Percentiles rank a stretch among this genome's conserved stretches.
Conservation (phyloP, 495 filamentous ascomycete species). For the Penicillium odoratum region DNA sequence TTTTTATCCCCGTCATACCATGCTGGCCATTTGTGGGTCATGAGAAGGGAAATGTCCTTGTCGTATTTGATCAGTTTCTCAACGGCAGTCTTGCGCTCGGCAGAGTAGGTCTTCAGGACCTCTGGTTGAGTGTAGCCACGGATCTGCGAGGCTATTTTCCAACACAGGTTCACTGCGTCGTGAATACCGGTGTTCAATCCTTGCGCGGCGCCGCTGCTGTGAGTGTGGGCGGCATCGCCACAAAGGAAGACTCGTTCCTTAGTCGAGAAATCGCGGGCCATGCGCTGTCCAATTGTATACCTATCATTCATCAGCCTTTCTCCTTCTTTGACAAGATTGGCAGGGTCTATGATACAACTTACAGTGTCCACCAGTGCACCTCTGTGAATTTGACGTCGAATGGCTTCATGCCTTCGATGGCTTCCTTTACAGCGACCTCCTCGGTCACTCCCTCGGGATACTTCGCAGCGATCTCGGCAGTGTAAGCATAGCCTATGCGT, state of each 20-base stretch:
- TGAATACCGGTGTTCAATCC: constrained; percentile 54
- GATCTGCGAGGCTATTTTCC: constrained; percentile 47
- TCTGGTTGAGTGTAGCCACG: constrained; percentile 28
- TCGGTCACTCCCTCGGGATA: constrained; percentile 29
- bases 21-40: too few species aligned
- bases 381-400: constrained; percentile 44
- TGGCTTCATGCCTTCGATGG: constrained; percentile 45
- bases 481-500: constrained; percentile 46
- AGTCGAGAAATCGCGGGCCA: constrained; percentile 45
- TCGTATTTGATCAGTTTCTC: constrained; percentile 49
- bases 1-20: too few species aligned
- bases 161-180: constrained; percentile 49
- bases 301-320: too few species aligned
- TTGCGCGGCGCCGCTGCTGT: constrained; percentile 48
- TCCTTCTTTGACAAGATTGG: too few species aligned
- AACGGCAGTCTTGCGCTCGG: constrained; percentile 41
- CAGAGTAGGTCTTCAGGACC: constrained; percentile 42
- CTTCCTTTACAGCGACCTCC: constrained; percentile 37
- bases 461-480: constrained; percentile 42
- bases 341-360: too few species aligned
- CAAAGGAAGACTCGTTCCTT: constrained; percentile 44
- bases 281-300: constrained; percentile 46
- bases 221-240: constrained; percentile 53
- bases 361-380: constrained; percentile 56
- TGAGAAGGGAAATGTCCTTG: constrained; percentile 21